These are phyloP conservation scores for Populus tremula DNA, from an alignment of 345 rosid species.

Conservation along the genomic window DNA sequence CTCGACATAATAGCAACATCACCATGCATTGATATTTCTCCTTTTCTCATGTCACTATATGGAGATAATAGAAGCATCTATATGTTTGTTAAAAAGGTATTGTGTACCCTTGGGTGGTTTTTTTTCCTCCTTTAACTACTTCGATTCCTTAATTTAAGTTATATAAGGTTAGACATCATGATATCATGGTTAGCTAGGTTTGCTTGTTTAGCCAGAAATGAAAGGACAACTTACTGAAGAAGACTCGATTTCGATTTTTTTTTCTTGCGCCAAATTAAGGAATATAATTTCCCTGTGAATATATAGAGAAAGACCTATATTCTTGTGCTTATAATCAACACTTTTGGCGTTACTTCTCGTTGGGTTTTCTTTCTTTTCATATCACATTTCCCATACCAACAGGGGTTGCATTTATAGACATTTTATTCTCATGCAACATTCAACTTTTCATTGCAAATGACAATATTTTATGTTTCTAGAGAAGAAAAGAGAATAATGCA, in stretches of 20 bases:
- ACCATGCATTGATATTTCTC: background rate
- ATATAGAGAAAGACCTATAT: background rate
- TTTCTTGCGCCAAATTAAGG: background rate
- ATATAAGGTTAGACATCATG: constrained; percentile 6
- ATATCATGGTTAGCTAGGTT: background rate
- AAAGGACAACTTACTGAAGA: constrained; percentile 10
- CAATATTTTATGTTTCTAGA: background rate
- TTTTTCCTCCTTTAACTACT: constrained; percentile 1
- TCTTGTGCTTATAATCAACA: background rate
- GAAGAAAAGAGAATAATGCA: background rate
- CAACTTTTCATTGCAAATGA: background rate
- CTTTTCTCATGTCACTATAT: background rate
- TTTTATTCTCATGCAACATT: background rate
- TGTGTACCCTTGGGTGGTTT: background rate
- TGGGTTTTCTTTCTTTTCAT: background rate
- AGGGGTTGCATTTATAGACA: background rate
- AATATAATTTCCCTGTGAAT: background rate
- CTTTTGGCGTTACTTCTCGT: background rate
- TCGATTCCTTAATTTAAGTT: background rate
- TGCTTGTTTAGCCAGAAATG: constrained; percentile 5
- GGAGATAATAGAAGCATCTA: background rate
- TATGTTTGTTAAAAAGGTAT: background rate
- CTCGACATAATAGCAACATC: constrained; percentile 11
- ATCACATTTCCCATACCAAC: background rate
- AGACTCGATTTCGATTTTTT: background rate